Percentiles rank a stretch among this genome's conserved stretches.
Evolutionary conservation across 75 land plant species (phyloP).

Genomic region (Adiantum capillusveneris): DNA sequence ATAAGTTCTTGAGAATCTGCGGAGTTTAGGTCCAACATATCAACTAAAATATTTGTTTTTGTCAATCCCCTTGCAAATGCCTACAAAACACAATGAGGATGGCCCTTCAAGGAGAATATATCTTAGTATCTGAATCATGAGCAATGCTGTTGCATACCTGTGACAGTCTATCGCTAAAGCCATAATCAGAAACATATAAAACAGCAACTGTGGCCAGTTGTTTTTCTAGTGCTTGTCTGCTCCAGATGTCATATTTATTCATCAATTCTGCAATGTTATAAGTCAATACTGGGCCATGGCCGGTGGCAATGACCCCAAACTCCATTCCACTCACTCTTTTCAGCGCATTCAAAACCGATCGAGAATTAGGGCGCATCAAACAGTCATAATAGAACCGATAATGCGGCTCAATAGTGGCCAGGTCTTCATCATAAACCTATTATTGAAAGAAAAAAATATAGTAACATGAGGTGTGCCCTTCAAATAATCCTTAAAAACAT

Average conservation of each 20-base stretch:
- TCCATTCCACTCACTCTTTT: conserved; percentile 34
- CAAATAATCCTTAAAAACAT: too few species aligned
- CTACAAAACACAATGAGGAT: conserved; percentile 18
- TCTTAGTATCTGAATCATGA: background rate
- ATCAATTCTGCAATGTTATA: conserved; percentile 39
- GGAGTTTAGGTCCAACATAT: conserved; percentile 43
- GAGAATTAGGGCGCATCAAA: conserved; percentile 44
- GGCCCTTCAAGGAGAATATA: too few species aligned
- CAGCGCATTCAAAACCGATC: conserved; percentile 35
- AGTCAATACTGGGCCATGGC: conserved; percentile 42
- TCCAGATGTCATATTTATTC: conserved; percentile 46
- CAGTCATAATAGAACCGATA: conserved; percentile 54
- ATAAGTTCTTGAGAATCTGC: conserved; percentile 38
- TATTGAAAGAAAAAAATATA: too few species aligned
- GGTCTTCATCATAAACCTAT: conserved; percentile 49
- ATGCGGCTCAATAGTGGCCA: conserved; percentile 39
- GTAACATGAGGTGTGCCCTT: too few species aligned
- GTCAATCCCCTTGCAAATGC: conserved; percentile 46
- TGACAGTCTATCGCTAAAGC: conserved; percentile 46
- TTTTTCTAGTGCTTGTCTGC: conserved; percentile 43
- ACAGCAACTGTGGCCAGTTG: conserved; percentile 44
- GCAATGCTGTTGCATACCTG: conserved; percentile 18
- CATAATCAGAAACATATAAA: conserved; percentile 49
- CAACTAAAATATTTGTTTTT: conserved; percentile 37
- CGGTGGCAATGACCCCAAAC: conserved; percentile 31